phyloP scores from a whole-genome alignment of 495 filamentous ascomycete species.

The Lophiostoma macrostomum region DNA sequence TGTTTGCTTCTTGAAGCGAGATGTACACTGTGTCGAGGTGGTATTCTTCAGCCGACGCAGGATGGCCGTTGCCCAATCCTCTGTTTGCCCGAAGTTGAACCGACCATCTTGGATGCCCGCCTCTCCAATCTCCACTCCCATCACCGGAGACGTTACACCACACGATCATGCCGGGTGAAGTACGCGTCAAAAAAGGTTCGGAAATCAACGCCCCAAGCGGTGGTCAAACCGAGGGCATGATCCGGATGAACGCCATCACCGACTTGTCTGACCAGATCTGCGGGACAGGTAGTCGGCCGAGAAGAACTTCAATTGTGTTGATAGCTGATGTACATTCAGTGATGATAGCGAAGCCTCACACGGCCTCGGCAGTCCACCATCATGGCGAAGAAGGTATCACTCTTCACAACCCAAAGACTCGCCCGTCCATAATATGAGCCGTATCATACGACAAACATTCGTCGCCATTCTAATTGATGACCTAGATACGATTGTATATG shows the following conservation, averaged over 20 bases:
- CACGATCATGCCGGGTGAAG: slow-evolving; percentile 25
- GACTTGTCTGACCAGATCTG: slow-evolving; percentile 58
- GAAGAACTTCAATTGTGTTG: background rate
- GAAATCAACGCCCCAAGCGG: slow-evolving; percentile 33
- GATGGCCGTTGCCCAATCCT: background rate
- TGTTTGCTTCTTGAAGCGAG: background rate
- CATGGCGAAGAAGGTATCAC: slow-evolving; percentile 50
- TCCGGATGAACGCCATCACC: slow-evolving; percentile 56
- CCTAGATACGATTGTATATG: slow-evolving; percentile 54
- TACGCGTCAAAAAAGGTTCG: slow-evolving; percentile 37
- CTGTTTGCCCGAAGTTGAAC: background rate
- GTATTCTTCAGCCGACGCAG: background rate
- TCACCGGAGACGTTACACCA: background rate
- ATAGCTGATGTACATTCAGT: slow-evolving; percentile 35
- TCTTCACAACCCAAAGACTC: background rate
- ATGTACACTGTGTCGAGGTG: no score
- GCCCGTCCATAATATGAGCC: background rate
- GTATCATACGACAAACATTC: background rate
- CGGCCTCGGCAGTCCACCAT: slow-evolving; percentile 51
- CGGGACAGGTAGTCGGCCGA: slow-evolving; percentile 24
- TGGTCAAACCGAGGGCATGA: slow-evolving; percentile 52
- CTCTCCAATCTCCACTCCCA: no score
- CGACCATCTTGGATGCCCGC: no score
- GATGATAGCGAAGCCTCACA: slow-evolving; percentile 56
- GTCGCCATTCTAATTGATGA: background rate